A percentile compares a stretch with the other conserved stretches of the same genome.
Conservation (phyloP, 2,329 filamentous ascomycete species). For the Ophiostoma pallidulum region DNA sequence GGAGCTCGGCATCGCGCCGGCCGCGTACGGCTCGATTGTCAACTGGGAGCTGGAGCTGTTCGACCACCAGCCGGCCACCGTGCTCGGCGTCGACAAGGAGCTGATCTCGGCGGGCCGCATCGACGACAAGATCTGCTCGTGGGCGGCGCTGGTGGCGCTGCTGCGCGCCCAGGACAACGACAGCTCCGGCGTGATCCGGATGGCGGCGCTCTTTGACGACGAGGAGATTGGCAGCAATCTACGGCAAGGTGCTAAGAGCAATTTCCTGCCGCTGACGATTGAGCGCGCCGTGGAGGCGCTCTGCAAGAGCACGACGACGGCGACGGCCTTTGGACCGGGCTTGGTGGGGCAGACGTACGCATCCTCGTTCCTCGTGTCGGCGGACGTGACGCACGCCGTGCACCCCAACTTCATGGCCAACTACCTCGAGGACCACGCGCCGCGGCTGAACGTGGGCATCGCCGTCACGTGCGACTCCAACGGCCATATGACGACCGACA, state of each 20-base stretch:
- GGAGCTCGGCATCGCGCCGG: constrained; percentile 57
- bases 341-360: constrained; percentile 76
- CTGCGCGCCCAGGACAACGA: constrained; percentile 53
- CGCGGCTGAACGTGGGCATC: constrained; percentile 80
- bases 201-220: constrained; percentile 92
- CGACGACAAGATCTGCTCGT: constrained; percentile 96
- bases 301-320: constrained; percentile 41
- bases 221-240: constrained; percentile 91
- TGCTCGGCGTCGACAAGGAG: constrained; percentile 79
- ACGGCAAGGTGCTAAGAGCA: constrained; percentile 80
- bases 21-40: constrained; percentile 63
- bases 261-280: constrained; percentile 74
- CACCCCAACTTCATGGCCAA: constrained; percentile 85
- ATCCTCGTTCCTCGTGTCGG: constrained; percentile 83
- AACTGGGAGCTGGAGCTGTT: constrained; percentile 98
- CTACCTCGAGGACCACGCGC: constrained; percentile 79
- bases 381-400: constrained; percentile 87
- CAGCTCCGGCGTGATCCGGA: constrained; percentile 63
- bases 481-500: constrained; percentile 93
- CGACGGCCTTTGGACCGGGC: constrained; percentile 38
- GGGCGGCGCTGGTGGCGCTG: constrained; percentile 77
- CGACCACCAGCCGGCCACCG: constrained; percentile 75
- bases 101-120: constrained; percentile 93
- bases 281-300: constrained; percentile 70
- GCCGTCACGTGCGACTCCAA: constrained; percentile 74